These are phyloP conservation scores for Russula griseocarnosa DNA, from an alignment of 768 basidiomycete species.

Conservation along the genomic window DNA sequence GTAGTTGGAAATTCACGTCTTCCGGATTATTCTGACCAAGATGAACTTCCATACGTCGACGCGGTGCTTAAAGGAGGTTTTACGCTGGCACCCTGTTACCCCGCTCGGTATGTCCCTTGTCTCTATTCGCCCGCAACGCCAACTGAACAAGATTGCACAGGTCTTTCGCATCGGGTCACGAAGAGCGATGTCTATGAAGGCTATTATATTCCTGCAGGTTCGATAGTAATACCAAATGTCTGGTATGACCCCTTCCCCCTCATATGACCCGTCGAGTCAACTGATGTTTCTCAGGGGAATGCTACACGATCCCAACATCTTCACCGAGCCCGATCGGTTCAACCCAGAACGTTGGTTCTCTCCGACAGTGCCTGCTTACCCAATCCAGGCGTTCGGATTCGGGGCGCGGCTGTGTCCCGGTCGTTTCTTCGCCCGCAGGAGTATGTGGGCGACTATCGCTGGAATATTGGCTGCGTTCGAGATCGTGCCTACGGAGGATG, in stretches of 20 bases:
- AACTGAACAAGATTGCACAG: not conserved
- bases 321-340: not conserved
- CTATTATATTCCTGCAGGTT: not conserved
- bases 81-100: not conserved
- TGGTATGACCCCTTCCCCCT: not conserved
- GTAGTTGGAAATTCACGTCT: slow-evolving; percentile 1
- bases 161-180: not conserved
- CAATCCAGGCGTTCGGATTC: not conserved
- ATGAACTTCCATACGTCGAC: not conserved
- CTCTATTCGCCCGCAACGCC: not conserved
- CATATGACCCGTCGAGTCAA: not conserved
- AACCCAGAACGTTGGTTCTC: slow-evolving; percentile 5
- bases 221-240: not conserved
- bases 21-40: not conserved
- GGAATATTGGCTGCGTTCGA: slow-evolving; percentile 1
- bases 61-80: not conserved
- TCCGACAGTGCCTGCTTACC: not conserved
- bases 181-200: not conserved
- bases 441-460: not conserved
- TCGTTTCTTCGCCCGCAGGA: not conserved
- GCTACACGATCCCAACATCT: slow-evolving; percentile 2
- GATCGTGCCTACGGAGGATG: not conserved
- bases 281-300: not conserved
- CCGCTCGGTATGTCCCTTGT: not conserved
- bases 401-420: slow-evolving; percentile 2